phyloP scores from a whole-genome alignment of 164 flowering plant genomes.

The Brasenia schreberi region DNA sequence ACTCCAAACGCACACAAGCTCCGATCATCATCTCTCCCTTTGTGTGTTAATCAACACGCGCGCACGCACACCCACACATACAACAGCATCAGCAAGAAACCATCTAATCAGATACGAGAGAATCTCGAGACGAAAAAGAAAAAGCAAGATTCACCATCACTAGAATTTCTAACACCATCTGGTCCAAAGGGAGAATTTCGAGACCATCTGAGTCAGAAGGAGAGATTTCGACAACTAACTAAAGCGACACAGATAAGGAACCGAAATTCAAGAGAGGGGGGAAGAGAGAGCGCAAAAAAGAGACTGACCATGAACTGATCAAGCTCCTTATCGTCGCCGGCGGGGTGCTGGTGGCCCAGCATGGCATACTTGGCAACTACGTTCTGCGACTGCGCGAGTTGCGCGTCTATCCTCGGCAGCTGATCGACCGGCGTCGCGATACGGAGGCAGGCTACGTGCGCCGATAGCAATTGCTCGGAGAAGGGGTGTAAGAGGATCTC shows the following conservation, averaged over 20 bases:
- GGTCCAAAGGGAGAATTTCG: background rate
- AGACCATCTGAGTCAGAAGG: background rate
- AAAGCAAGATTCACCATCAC: too few species aligned
- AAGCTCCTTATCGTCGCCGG: conserved; percentile 58
- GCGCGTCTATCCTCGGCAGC: conserved; percentile 74
- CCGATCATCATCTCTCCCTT: too few species aligned
- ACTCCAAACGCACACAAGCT: too few species aligned
- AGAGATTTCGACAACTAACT: background rate
- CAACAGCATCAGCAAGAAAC: too few species aligned
- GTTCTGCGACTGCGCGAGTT: conserved; percentile 55
- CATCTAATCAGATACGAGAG: too few species aligned
- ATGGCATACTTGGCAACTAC: conserved; percentile 59
- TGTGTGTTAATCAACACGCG: too few species aligned
- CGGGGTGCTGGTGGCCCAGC: conserved; percentile 15
- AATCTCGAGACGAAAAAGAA: too few species aligned
- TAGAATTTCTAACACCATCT: too few species aligned
- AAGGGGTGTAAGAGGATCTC: conserved; percentile 59
- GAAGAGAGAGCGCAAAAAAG: background rate
- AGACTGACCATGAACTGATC: conserved; percentile 72
- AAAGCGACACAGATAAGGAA: background rate
- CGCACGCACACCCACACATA: too few species aligned
- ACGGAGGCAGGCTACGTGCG: conserved; percentile 71
- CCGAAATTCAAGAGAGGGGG: background rate
- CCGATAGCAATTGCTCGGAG: conserved; percentile 69
- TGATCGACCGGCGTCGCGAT: conserved; percentile 91